Conservation (phyloP, 345 rosid genomes). For the Citrus sinensis region DVS_A1.0 CM039164.1:24302001-24302500, state of each 20-base stretch:
- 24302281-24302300: conserved; percentile 95
- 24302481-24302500: conserved; percentile 95
- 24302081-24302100: conserved; percentile 67
- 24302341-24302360: conserved; percentile 85
- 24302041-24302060: conserved; percentile 99
- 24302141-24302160: conserved; percentile 89
- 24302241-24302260: conserved; percentile 76
- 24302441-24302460: conserved; percentile 93
- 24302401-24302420: conserved; percentile 81
- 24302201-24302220: conserved; percentile 63
- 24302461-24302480: conserved; percentile 97
- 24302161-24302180: conserved; percentile 74
- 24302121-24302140: conserved; percentile 69
- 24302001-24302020: conserved; percentile 96
- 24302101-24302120: conserved; percentile 95
- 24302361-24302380: conserved; percentile 83
- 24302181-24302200: conserved; percentile 42
- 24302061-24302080: conserved; percentile 94
- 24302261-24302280: conserved; percentile 92
- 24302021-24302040: conserved; percentile 98
- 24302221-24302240: conserved; percentile 86
- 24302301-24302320: conserved; percentile 69
- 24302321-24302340: conserved; percentile 88
- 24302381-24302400: conserved; percentile 77
- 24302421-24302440: conserved; percentile 90